phyloP scores from a whole-genome alignment of 306 rosid genomes.

The Cyamopsis tetragonoloba region DNA sequence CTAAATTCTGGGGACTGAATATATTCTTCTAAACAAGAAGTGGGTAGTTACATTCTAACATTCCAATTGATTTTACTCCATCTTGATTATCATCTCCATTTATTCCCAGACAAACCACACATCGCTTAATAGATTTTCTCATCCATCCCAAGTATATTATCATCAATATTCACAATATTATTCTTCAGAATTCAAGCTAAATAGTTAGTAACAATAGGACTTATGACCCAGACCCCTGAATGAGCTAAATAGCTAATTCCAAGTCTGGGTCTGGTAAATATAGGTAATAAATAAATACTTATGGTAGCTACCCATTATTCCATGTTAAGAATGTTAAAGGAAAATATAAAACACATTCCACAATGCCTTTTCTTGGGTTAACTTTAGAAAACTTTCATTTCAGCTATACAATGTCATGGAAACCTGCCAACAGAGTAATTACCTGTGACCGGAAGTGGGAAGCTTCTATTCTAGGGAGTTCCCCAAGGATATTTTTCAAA shows the following conservation, averaged over 20 bases:
- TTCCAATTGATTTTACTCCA: no score
- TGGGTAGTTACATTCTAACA: no score
- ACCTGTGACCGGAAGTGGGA: conserved; percentile 72
- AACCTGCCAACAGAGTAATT: conserved; percentile 14
- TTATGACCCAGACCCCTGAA: background rate
- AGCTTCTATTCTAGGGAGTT: conserved; percentile 87
- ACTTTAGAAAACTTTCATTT: background rate
- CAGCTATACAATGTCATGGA: background rate
- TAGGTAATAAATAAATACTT: background rate
- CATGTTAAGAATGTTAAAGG: background rate
- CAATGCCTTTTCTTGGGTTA: background rate
- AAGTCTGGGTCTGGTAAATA: background rate
- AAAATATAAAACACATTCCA: background rate
- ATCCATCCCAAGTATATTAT: no score
- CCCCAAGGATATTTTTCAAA: conserved; percentile 71
- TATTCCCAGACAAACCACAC: no score
- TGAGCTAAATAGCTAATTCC: background rate
- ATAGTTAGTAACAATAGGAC: no score
- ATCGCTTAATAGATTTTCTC: no score
- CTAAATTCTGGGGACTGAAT: no score
- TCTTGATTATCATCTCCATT: no score
- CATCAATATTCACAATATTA: no score
- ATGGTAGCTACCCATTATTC: background rate
- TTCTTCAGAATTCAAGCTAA: no score
- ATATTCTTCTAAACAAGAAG: no score